Conservation (phyloP, 176 grass and related monocot genomes). For the Carex scoparia region DNA sequence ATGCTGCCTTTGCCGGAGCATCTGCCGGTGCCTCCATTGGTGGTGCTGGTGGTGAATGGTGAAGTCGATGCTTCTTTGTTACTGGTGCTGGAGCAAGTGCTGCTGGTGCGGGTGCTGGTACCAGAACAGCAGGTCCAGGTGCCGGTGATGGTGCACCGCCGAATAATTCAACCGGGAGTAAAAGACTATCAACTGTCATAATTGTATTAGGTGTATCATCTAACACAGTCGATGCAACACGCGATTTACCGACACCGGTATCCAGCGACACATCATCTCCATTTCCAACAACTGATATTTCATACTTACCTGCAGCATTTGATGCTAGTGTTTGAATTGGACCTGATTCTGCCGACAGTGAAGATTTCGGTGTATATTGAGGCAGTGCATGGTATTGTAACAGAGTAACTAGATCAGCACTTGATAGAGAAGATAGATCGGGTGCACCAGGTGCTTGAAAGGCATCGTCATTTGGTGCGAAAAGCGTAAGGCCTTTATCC, state of each 20-base stretch:
- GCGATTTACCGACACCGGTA: conserved; percentile 60
- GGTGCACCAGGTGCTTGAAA: conserved; percentile 51
- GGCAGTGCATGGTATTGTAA: conserved; percentile 79
- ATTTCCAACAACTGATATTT: conserved; percentile 40
- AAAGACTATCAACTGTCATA: conserved; percentile 60
- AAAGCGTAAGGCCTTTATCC: conserved; percentile 73
- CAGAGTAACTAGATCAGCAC: conserved; percentile 53
- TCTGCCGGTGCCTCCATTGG: conserved; percentile 35
- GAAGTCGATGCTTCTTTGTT: conserved; percentile 23
- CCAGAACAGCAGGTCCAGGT: conserved; percentile 25
- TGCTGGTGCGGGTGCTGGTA: neutral
- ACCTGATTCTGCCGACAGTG: conserved; percentile 47
- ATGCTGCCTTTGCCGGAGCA: conserved; percentile 26
- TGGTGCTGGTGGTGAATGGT: conserved; percentile 23
- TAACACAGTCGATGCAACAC: conserved; percentile 62
- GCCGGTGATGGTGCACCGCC: conserved; percentile 26
- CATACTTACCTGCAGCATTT: conserved; percentile 33
- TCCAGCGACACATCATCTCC: conserved; percentile 71
- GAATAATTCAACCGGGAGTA: conserved; percentile 69
- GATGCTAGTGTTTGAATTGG: conserved; percentile 50
- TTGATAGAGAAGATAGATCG: conserved; percentile 44
- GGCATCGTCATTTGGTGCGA: conserved; percentile 84
- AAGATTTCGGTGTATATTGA: conserved; percentile 60
- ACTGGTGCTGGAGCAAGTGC: neutral
- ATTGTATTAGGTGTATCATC: conserved; percentile 68